Conservation (phyloP, 495 filamentous ascomycete genomes). For the Aspergillus bertholletiae region DNA sequence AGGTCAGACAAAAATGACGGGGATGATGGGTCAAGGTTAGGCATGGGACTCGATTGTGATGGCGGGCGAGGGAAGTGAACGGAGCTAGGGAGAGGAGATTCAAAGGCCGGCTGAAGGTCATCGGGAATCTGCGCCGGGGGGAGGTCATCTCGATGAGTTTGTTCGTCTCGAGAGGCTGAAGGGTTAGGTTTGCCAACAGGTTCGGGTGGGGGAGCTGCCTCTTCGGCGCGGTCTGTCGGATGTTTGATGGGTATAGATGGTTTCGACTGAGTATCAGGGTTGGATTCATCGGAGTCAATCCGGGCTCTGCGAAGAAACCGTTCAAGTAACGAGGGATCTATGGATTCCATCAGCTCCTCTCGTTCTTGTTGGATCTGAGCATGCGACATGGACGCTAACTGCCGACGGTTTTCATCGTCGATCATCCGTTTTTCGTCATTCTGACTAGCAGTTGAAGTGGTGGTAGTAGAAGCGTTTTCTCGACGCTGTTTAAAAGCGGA, state of each 20-base stretch:
- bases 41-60: slow-evolving; percentile 40
- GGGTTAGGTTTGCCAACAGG: slow-evolving; percentile 4
- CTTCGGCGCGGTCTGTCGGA: neutral
- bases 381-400: slow-evolving; percentile 73
- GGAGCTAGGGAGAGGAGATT: slow-evolving; percentile 32
- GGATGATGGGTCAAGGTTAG: slow-evolving; percentile 77
- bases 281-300: slow-evolving; percentile 56
- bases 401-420: slow-evolving; percentile 74
- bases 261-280: slow-evolving; percentile 3
- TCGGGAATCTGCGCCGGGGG: slow-evolving; percentile 30
- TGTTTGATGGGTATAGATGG: neutral
- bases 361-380: slow-evolving; percentile 75
- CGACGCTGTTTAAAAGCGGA: slow-evolving; percentile 78
- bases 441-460: neutral
- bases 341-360: slow-evolving; percentile 63
- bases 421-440: slow-evolving; percentile 62
- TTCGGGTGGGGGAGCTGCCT: slow-evolving; percentile 11
- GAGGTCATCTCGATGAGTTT: slow-evolving; percentile 32
- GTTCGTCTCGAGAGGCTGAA: neutral
- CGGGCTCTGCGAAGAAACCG: slow-evolving; percentile 74
- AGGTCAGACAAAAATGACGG: slow-evolving; percentile 79
- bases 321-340: slow-evolving; percentile 71
- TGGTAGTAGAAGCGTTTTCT: slow-evolving; percentile 9
- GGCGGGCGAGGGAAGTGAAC: slow-evolving; percentile 61
- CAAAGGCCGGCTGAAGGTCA: slow-evolving; percentile 42